Evolutionary conservation across 2,329 filamentous ascomycete genomes (phyloP).

Genomic region (Didymellaceae sp.): DNA sequence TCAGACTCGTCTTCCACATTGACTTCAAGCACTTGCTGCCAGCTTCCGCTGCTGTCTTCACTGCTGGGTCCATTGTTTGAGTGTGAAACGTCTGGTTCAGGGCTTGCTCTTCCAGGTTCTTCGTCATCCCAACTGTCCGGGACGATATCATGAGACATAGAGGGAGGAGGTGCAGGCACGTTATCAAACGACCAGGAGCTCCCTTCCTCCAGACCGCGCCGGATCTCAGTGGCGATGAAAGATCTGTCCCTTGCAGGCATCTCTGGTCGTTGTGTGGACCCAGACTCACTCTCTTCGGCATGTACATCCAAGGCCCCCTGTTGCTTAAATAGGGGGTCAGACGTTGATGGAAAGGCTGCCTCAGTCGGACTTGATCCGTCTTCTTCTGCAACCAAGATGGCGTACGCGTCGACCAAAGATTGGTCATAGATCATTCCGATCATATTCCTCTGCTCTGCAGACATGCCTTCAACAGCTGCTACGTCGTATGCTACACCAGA

Average conservation of each 20-base stretch:
- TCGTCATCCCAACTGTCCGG: slow-evolving; percentile 40
- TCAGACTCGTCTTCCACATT: slow-evolving; percentile 35
- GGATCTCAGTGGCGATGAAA: slow-evolving; percentile 56
- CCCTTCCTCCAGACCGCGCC: slow-evolving; percentile 55
- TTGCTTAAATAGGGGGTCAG: slow-evolving; percentile 22
- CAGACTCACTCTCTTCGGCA: slow-evolving; percentile 17
- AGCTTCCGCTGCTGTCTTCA: slow-evolving; percentile 49
- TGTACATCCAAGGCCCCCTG: slow-evolving; percentile 3
- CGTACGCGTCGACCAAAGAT: slow-evolving; percentile 16
- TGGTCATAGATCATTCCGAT: slow-evolving; percentile 16
- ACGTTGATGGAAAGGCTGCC: slow-evolving; percentile 16
- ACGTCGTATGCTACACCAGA: neutral
- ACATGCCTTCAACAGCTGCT: slow-evolving; percentile 2
- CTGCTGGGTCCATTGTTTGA: slow-evolving; percentile 43
- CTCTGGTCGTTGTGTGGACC: slow-evolving; percentile 47
- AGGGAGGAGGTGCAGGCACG: slow-evolving; percentile 20
- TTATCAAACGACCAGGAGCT: slow-evolving; percentile 42
- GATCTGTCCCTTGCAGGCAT: slow-evolving; percentile 56
- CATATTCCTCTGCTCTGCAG: slow-evolving; percentile 10
- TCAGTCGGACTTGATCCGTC: slow-evolving; percentile 13
- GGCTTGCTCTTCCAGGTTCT: slow-evolving; percentile 10
- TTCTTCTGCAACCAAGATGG: slow-evolving; percentile 7
- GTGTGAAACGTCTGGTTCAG: slow-evolving; percentile 7
- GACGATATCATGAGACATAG: slow-evolving; percentile 9
- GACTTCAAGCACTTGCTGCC: slow-evolving; percentile 48